These are phyloP conservation scores for Sedum album DNA, from an alignment of 164 flowering plant genomes.

Conservation along the genomic window DNA sequence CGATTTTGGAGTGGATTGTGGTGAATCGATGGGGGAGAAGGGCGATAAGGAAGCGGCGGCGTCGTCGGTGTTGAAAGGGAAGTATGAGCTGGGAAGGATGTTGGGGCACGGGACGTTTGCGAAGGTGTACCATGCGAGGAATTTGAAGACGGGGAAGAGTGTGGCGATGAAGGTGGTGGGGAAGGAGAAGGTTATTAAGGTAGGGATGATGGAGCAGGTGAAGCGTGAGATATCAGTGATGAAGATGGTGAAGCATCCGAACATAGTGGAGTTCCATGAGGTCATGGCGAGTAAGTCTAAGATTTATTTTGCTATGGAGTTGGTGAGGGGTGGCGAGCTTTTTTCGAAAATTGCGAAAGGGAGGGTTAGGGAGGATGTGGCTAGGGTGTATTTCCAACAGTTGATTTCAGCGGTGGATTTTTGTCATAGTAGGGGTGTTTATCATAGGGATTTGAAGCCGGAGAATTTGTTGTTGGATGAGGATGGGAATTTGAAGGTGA, in stretches of 20 bases:
- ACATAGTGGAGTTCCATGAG: slow-evolving; percentile 47
- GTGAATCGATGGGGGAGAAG: slow-evolving; percentile 5
- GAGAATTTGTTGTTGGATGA: slow-evolving; percentile 46
- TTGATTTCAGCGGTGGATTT: slow-evolving; percentile 47
- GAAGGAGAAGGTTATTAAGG: slow-evolving; percentile 43
- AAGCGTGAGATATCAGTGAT: slow-evolving; percentile 53
- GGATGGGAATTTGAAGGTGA: slow-evolving; percentile 34
- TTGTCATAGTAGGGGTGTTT: slow-evolving; percentile 55
- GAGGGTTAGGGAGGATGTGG: slow-evolving; percentile 34
- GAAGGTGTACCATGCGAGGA: slow-evolving; percentile 45
- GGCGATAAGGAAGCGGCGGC: background rate
- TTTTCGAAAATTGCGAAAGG: slow-evolving; percentile 43
- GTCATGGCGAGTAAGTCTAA: slow-evolving; percentile 51
- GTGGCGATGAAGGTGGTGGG: slow-evolving; percentile 52
- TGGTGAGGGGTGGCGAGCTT: slow-evolving; percentile 49
- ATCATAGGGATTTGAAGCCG: slow-evolving; percentile 48
- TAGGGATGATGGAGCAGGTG: slow-evolving; percentile 54
- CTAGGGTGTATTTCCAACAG: slow-evolving; percentile 43
- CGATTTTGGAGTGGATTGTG: background rate
- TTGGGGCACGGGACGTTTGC: slow-evolving; percentile 38
- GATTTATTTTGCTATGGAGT: slow-evolving; percentile 56
- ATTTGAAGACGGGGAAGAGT: slow-evolving; percentile 28
- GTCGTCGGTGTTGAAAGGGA: slow-evolving; percentile 20
- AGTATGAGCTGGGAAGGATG: slow-evolving; percentile 28
- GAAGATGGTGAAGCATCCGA: slow-evolving; percentile 48